phyloP scores from a whole-genome alignment of 352 stramenopile genomes.

The Pythium folliculosum region DNA sequence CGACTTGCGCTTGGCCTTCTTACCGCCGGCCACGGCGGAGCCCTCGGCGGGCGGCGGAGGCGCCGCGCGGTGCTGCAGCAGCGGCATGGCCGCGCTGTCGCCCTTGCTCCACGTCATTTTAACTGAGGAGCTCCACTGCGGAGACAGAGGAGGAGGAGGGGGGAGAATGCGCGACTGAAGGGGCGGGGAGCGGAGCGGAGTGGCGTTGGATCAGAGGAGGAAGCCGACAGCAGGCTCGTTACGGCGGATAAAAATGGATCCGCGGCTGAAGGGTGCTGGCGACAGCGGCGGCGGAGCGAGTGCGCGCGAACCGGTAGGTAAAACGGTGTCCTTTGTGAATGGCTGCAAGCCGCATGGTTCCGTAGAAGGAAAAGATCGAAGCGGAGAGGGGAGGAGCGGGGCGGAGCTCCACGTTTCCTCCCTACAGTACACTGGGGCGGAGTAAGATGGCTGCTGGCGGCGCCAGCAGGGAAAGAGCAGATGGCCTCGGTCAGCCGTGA shows the following conservation, averaged over 20 bases:
- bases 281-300: constrained; percentile 9
- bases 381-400: too few relatives aligned
- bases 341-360: neutral
- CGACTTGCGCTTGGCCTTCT: constrained; percentile 9
- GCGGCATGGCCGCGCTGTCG: constrained; percentile 31
- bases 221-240: neutral
- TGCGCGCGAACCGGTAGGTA: neutral
- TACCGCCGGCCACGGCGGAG: neutral
- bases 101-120: constrained; percentile 26
- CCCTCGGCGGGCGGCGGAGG: constrained; percentile 10
- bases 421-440: too few relatives aligned
- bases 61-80: constrained; percentile 47
- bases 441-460: neutral
- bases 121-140: neutral
- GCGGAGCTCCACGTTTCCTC: neutral
- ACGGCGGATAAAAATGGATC: constrained; percentile 12
- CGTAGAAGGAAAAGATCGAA: constrained; percentile 20
- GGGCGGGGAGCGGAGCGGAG: constrained; percentile 1
- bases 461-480: neutral
- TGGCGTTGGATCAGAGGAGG: neutral
- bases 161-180: constrained; percentile 11
- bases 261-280: neutral
- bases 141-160: neutral
- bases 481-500: neutral
- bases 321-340: neutral